These are phyloP conservation scores for Lentinula guzmanii DNA, from an alignment of 768 basidiomycete genomes.

Conservation along the genomic window DNA sequence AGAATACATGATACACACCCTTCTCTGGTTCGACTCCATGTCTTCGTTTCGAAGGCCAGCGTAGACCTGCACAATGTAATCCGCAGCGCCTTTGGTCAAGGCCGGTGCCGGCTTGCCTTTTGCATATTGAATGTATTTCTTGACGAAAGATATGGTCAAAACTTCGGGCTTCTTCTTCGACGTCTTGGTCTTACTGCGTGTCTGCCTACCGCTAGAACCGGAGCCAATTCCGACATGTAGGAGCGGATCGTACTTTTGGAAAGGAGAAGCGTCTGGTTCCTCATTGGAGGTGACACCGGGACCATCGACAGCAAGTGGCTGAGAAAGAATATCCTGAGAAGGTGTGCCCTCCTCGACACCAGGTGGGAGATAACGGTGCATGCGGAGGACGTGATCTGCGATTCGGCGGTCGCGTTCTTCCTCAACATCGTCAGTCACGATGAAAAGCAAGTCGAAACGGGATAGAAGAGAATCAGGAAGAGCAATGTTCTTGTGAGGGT, in stretches of 20 bases:
- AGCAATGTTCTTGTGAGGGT: conserved; percentile 98
- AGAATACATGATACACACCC: conserved; percentile 36
- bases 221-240: conserved; percentile 77
- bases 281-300: conserved; percentile 48
- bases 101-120: conserved; percentile 83
- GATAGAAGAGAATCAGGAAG: conserved; percentile 96
- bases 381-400: conserved; percentile 94
- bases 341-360: conserved; percentile 97
- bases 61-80: conserved; percentile 90
- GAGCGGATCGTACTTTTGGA: conserved; percentile 95
- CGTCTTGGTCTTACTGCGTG: conserved; percentile 42
- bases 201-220: conserved; percentile 39
- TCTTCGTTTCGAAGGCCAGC: conserved; percentile 89
- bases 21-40: conserved; percentile 82
- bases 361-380: conserved; percentile 95
- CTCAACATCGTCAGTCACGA: conserved; percentile 97
- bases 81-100: conserved; percentile 89
- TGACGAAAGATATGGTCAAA: conserved; percentile 89
- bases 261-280: conserved; percentile 72
- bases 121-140: conserved; percentile 98
- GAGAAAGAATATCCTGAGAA: conserved; percentile 78
- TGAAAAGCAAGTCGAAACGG: conserved; percentile 97
- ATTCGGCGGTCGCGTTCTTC: conserved; percentile 90
- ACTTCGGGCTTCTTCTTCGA: conserved; percentile 68
- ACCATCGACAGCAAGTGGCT: conserved; percentile 84